Base-by-base conservation (phyloP, 2,329 filamentous ascomycete genomes). In the Pseudogymnoascus sp. region DNA sequence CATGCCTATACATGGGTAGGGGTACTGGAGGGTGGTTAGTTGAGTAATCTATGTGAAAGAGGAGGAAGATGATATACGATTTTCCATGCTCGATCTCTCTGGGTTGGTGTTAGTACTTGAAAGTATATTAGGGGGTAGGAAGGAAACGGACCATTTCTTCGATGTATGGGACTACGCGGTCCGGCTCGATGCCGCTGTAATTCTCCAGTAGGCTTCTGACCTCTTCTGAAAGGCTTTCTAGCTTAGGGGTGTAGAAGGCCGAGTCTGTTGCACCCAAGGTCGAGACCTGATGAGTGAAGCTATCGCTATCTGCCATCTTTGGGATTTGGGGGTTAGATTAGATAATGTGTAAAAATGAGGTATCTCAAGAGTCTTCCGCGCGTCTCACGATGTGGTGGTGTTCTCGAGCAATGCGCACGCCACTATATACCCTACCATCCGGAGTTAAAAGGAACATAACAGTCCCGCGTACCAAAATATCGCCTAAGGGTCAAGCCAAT, bases 1-100 rank as follows among this genome's bases (percentile, higher is more conserved):
- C 12, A 61, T 35, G 3, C 68, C 68, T 12, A 70, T 67, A 21
- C 67, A 69, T 18, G 68, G 68, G 31, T 69, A 68, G 9, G 68
- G 65, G 3, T n/a, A 29, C 42, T 48, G 12, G 21, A 5, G 25
- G 15, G 21, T n/a, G 21, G 42, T 45, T 21, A 42, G 10, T n/a
- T n/a, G n/a, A n/a, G n/a, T n/a, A n/a, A n/a, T n/a, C n/a, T n/a
- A n/a, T n/a, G n/a, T n/a, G n/a, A n/a, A n/a, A n/a, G n/a, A n/a
- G n/a, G n/a, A n/a, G n/a, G n/a, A n/a, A n/a, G n/a, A n/a, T n/a
- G n/a, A n/a, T n/a, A n/a, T n/a, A n/a, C n/a, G n/a, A 67, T 59
- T 9, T 65, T 37, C 63, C 65, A 66, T 15, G 63, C 65, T 60
- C 52, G 42, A 15, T 67, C 65, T 31, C 65, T 63, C 64, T 48